Conservation (phyloP, 2,329 filamentous ascomycete genomes). For the Chrysoporthe cubensis region DNA sequence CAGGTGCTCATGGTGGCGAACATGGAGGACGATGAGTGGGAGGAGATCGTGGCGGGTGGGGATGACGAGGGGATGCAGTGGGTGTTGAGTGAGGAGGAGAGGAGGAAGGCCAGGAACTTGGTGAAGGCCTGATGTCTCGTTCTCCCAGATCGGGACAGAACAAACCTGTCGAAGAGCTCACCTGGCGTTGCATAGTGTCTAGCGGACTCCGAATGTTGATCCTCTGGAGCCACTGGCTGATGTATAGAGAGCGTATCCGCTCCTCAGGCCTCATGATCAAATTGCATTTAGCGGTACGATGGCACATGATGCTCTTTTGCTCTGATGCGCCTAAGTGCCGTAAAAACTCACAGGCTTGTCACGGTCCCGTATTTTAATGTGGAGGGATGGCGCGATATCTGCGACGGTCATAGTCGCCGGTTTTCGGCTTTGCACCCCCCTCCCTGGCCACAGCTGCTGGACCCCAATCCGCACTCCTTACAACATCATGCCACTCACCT, state of each 20-base stretch:
- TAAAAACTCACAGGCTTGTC: not conserved
- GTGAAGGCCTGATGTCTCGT: slow-evolving; percentile 45
- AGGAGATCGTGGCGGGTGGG: slow-evolving; percentile 64
- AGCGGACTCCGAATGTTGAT: slow-evolving; percentile 4
- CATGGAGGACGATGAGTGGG: slow-evolving; percentile 97
- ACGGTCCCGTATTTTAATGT: not conserved
- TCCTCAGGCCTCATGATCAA: not conserved
- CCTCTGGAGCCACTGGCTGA: not conserved
- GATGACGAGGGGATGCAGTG: slow-evolving; percentile 70
- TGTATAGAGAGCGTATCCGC: not conserved
- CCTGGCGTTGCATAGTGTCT: not conserved
- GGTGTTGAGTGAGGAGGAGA: slow-evolving; percentile 75
- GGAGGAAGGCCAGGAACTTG: slow-evolving; percentile 71
- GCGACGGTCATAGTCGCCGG: not conserved
- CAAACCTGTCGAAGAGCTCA: not conserved
- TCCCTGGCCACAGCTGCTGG: not conserved
- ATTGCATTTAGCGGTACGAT: not conserved
- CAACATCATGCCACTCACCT: not conserved
- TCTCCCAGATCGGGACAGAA: not conserved
- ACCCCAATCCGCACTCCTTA: not conserved
- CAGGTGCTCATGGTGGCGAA: slow-evolving; percentile 88
- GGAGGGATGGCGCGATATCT: not conserved
- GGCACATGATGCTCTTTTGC: not conserved
- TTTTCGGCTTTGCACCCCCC: not conserved
- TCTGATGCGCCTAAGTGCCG: not conserved